Evolutionary conservation across 2,329 filamentous ascomycete species (phyloP).

Genomic region (Lasiodiplodia sp.): DNA sequence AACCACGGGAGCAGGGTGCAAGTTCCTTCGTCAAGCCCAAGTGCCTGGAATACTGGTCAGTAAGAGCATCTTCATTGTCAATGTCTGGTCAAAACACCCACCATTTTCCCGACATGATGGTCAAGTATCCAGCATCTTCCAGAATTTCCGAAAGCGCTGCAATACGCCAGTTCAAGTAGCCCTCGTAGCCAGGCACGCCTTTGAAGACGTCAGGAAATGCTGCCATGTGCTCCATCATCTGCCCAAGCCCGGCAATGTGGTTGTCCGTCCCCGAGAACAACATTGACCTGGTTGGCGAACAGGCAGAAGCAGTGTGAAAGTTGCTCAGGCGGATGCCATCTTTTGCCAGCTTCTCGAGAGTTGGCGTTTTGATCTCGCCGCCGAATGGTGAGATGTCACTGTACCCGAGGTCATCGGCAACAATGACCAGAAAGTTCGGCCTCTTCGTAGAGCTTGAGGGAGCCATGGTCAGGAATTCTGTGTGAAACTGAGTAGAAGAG

Average conservation of each 20-base stretch:
- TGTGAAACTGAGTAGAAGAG: neutral
- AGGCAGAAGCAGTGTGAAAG: slow-evolving; percentile 70
- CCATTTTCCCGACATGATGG: slow-evolving; percentile 34
- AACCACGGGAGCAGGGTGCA: no score
- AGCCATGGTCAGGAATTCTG: slow-evolving; percentile 17
- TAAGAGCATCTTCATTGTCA: neutral
- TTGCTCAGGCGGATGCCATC: slow-evolving; percentile 66
- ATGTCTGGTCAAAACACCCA: slow-evolving; percentile 33
- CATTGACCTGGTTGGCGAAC: slow-evolving; percentile 70
- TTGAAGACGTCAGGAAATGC: slow-evolving; percentile 53
- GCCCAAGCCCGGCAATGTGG: slow-evolving; percentile 65
- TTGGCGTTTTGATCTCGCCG: slow-evolving; percentile 66
- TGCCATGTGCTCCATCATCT: slow-evolving; percentile 63
- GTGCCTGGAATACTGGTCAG: no score
- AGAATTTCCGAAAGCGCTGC: slow-evolving; percentile 66
- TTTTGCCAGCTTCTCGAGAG: slow-evolving; percentile 61
- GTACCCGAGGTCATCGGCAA: slow-evolving; percentile 66
- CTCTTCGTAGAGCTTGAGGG: slow-evolving; percentile 44
- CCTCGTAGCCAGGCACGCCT: slow-evolving; percentile 67
- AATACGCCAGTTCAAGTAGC: slow-evolving; percentile 67
- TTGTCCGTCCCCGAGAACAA: slow-evolving; percentile 70
- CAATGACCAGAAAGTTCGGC: slow-evolving; percentile 67
- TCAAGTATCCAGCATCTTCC: slow-evolving; percentile 48
- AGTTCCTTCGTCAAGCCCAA: no score
- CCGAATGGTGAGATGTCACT: slow-evolving; percentile 66